These are phyloP conservation scores for Ustilago xerochloae DNA, from an alignment of 1,284 basidiomycete species.

Conservation along the genomic window DNA sequence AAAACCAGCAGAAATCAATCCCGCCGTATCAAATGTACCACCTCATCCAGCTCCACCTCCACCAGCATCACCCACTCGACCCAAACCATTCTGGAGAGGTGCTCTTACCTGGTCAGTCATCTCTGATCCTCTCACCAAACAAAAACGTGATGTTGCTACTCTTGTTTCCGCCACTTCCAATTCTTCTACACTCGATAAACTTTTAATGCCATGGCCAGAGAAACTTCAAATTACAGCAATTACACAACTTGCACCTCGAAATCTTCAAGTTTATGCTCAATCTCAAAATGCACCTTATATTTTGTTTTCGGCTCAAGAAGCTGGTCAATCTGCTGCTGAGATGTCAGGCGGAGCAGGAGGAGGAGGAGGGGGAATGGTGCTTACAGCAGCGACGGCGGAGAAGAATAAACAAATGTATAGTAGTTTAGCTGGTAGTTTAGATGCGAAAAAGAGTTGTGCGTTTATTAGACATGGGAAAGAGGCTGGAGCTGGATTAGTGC, in stretches of 20 bases:
- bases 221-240: constrained; percentile 52
- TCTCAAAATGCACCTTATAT: constrained; percentile 50
- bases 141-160: constrained; percentile 48
- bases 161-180: constrained; percentile 53
- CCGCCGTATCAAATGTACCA: too few species aligned
- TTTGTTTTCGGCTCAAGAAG: constrained; percentile 37
- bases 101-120: constrained; percentile 55
- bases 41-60: neutral
- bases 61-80: constrained; percentile 13
- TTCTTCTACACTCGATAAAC: constrained; percentile 20
- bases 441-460: constrained; percentile 56
- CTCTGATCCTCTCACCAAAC: constrained; percentile 34
- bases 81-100: constrained; percentile 57
- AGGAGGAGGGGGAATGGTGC: constrained; percentile 5
- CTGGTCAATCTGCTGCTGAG: neutral
- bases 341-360: neutral
- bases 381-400: constrained; percentile 38
- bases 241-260: constrained; percentile 41
- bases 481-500: constrained; percentile 47
- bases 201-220: constrained; percentile 47
- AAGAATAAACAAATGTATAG: constrained; percentile 58
- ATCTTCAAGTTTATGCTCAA: constrained; percentile 48
- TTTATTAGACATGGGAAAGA: constrained; percentile 49
- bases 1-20: neutral
- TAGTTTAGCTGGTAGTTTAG: constrained; percentile 47